phyloP scores from a whole-genome alignment of 1,284 basidiomycete genomes.

The Paramarasmius palmivorus region DNA sequence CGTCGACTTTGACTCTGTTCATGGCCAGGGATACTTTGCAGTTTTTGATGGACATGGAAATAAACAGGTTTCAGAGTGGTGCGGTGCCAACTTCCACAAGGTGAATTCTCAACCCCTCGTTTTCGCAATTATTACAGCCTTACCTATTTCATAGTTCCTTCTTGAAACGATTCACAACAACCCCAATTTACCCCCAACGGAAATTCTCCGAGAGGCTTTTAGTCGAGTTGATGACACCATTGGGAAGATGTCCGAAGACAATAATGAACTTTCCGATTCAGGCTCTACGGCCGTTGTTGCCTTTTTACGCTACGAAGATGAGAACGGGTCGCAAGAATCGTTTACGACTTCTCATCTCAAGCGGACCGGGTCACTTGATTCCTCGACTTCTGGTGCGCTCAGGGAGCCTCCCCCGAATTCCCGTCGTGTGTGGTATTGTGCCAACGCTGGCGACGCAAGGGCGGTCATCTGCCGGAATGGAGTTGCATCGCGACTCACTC shows the following conservation, averaged over 20 bases:
- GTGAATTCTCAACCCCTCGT: constrained; percentile 29
- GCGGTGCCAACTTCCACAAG: constrained; percentile 83
- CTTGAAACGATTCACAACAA: constrained; percentile 40
- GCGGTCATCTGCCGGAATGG: constrained; percentile 77
- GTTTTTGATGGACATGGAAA: constrained; percentile 90
- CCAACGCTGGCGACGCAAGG: constrained; percentile 84
- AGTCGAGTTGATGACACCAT: constrained; percentile 74
- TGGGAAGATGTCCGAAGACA: constrained; percentile 62
- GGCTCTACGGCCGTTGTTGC: constrained; percentile 87
- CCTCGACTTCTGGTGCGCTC: constrained; percentile 24
- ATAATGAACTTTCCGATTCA: constrained; percentile 72
- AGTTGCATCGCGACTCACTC: constrained; percentile 79
- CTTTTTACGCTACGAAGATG: constrained; percentile 78
- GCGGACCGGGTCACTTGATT: constrained; percentile 15
- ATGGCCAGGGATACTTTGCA: constrained; percentile 85
- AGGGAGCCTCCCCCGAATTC: constrained; percentile 31
- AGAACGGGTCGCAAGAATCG: constrained; percentile 33
- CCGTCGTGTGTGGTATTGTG: constrained; percentile 77
- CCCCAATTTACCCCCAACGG: constrained; percentile 56
- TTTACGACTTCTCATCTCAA: background rate
- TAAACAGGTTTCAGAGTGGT: constrained; percentile 89
- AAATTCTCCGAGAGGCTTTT: constrained; percentile 79
- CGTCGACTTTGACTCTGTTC: constrained; percentile 76
- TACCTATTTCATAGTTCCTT: constrained; percentile 34
- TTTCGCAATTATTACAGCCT: background rate